Base-by-base conservation (phyloP, 2,329 filamentous ascomycete species). In the Colletotrichum costaricense region DNA sequence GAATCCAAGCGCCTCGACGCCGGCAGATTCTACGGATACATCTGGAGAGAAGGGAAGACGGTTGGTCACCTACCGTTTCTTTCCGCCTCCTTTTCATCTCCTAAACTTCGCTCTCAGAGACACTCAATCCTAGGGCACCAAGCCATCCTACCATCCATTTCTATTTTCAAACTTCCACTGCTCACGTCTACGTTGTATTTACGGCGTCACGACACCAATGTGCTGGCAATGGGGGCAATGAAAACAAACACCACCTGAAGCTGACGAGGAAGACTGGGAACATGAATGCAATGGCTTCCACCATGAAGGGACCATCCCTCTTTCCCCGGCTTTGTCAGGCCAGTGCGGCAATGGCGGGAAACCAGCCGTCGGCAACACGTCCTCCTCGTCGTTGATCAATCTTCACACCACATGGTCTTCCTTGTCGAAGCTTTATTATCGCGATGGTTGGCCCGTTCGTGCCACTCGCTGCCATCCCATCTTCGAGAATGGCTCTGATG, bases 281-380 rank as follows among this genome's bases (percentile, higher is more conserved):
- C 30, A 33, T 35, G 33, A 22, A 35, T 9, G 5, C 26, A 62
- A 14, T 19, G 38, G 26, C 33, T 49, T 49, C 57, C 30, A 14
- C 24, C 26, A 38, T 46, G 38, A 30, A 63, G 54, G 69, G 65
- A 30, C 19, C 14, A 69, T 69, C 58, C 65, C 42, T 35, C 38
- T 30, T 58, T 33, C 26, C 26, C 24, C 22, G 11, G 52, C 30
- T 46, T 24, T 12, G 30, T 54, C 14, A 55, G 6, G 58, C 56
- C 66, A 64, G 54, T 55, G 58, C 58, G 28, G 63, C 33, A 28
- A 42, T 57, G 38, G 35, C 6, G 38, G 54, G 49, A 35, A 30
- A 33, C 42, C 22, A 28, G 52, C n/a, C 16, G 52, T 42, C 14
- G 30, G 16, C 24, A 54, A 26, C 22, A 35, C 19, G 16, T 11